Percentiles rank a stretch among this genome's conserved stretches.
Conservation (phyloP, 805 yeast species). For the Trichomonascus vanleenenianus region DNA sequence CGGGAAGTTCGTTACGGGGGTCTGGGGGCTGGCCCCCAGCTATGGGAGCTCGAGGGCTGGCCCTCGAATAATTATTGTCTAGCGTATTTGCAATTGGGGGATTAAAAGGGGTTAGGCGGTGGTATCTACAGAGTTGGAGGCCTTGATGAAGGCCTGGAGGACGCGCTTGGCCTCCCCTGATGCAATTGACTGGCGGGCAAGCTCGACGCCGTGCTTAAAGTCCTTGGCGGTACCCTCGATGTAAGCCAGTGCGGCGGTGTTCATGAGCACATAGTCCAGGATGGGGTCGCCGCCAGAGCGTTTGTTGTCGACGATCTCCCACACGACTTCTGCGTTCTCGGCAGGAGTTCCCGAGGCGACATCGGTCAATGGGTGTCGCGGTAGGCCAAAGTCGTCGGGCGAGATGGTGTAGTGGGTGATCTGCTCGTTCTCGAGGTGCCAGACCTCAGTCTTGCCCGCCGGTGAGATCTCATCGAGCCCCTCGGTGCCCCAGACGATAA, state of each 20-base stretch:
- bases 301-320: slow-evolving; percentile 39
- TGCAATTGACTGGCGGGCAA: slow-evolving; percentile 61
- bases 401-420: slow-evolving; percentile 24
- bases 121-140: slow-evolving; percentile 18
- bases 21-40: no score
- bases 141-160: slow-evolving; percentile 45
- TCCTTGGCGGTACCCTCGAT: slow-evolving; percentile 57
- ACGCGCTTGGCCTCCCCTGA: slow-evolving; percentile 61
- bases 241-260: slow-evolving; percentile 80
- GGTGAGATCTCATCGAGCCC: slow-evolving; percentile 95
- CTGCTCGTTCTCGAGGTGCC: slow-evolving; percentile 50
- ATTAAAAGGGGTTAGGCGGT: no score
- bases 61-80: no score
- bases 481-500: slow-evolving; percentile 89
- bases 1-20: no score
- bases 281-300: slow-evolving; percentile 44
- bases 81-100: background rate
- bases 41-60: no score
- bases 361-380: slow-evolving; percentile 55
- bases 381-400: slow-evolving; percentile 77
- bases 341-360: slow-evolving; percentile 83
- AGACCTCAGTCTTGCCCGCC: slow-evolving; percentile 68
- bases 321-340: slow-evolving; percentile 66
- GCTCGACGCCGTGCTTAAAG: slow-evolving; percentile 72
- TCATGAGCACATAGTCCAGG: slow-evolving; percentile 83